phyloP scores from a whole-genome alignment of 2,329 filamentous ascomycete genomes.

The Talaromyces amestolkiae region DNA sequence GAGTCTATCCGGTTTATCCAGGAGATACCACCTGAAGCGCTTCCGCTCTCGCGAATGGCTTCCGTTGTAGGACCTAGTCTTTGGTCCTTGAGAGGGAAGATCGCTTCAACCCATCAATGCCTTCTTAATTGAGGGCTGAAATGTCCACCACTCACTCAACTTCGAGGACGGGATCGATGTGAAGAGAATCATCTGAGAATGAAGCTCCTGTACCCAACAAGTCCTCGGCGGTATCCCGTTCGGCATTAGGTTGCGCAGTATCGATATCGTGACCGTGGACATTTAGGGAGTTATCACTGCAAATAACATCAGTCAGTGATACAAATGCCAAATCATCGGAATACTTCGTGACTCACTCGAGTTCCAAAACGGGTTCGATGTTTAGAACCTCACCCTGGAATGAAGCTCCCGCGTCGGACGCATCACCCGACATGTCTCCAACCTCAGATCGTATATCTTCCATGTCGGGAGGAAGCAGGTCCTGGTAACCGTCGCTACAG shows the following conservation, averaged over 20 bases:
- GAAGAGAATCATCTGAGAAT: background rate
- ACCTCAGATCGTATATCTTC: background rate
- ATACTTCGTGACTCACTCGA: background rate
- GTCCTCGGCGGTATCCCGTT: background rate
- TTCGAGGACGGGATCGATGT: background rate
- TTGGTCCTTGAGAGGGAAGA: background rate
- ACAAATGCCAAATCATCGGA: background rate
- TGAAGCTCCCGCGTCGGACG: background rate
- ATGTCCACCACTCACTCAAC: background rate
- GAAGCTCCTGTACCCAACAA: background rate
- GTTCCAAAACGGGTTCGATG: background rate
- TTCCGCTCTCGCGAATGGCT: background rate
- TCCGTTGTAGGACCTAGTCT: background rate
- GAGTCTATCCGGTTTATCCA: background rate
- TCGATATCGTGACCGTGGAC: background rate
- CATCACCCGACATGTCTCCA: background rate
- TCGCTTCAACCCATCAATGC: background rate
- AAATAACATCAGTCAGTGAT: background rate
- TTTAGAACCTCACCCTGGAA: background rate
- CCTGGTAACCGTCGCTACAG: background rate
- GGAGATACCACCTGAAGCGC: background rate
- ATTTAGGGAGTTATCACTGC: background rate
- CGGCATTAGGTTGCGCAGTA: background rate
- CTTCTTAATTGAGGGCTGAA: background rate
- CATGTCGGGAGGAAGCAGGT: background rate